Base-by-base conservation (phyloP, 371 early-diverging fungal species). In the Lichtheimia ornata region DNA sequence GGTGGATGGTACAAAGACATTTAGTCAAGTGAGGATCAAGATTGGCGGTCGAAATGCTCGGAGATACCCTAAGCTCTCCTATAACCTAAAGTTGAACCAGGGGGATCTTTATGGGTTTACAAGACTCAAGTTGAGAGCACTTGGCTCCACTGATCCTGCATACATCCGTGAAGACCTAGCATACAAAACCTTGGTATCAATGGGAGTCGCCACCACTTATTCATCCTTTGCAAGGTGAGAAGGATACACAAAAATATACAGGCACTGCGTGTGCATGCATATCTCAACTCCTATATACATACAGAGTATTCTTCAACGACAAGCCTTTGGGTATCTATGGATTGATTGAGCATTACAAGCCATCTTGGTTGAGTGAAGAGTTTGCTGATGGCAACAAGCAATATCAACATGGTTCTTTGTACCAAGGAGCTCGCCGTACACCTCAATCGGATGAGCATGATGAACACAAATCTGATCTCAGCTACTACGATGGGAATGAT, bases 401-500 rank as follows among this genome's bases (percentile, higher is more conserved):
- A 2, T 56, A 56, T n/a, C 24, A 43, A 7, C 44, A 54, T 13
- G 70, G 70, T 22, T 27, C 57, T 7, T 41, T 69, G 5, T 69
- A 69, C 27, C 62, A 65, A 59, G 70, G 70, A 6, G 50, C 41
- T 11, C 30, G 43, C 12, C 18, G 57, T 12, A 56, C 57, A 17
- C 57, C 57, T 13, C 5, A 15, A 3, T 57, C 57, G 5, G 40
- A 44, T 9, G 35, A 14, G n/a, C 35, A 35, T 22, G n/a, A 18
- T 2, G 43, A 53, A 0, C 58, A 51, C 43, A 40, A 3, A 15
- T 45, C 66, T 3, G 54, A 66, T 45, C 56, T 66, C 15, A 59
- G 63, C 0, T 79, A 73, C 40, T 62, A 63, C 43, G n/a, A 18
- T 0, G 70, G 71, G 12, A 61, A 67, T 17, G 35, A 58, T 24